Conservation (phyloP, 495 filamentous ascomycete species). For the Entonaema liquescens region DNA sequence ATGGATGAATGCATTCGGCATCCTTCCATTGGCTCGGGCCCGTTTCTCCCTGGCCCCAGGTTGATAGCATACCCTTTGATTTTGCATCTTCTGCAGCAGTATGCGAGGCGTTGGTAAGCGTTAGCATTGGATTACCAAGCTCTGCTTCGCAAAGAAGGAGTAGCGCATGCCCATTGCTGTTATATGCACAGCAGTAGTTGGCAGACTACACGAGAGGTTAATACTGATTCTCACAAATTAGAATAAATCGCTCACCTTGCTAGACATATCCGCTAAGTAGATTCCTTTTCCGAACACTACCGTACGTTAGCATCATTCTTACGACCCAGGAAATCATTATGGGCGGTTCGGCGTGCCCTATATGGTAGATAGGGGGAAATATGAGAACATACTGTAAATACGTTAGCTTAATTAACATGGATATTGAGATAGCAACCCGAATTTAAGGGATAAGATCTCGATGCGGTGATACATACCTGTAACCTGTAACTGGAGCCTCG, state of each 20-base stretch:
- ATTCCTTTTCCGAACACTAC: conserved; percentile 83
- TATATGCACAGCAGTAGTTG: conserved; percentile 70
- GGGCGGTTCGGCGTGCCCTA: neutral
- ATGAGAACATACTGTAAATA: conserved; percentile 20
- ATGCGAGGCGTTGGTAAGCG: conserved; percentile 61
- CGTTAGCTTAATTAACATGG: conserved; percentile 8
- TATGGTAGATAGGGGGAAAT: neutral
- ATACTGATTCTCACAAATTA: conserved; percentile 6
- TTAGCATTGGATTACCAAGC: conserved; percentile 74
- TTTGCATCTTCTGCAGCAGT: conserved; percentile 70
- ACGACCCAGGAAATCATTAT: neutral
- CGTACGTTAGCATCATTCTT: conserved; percentile 5
- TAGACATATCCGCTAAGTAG: conserved; percentile 84
- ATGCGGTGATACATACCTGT: conserved; percentile 55
- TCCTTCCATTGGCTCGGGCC: conserved; percentile 79
- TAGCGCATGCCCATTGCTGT: conserved; percentile 60
- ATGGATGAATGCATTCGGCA: conserved; percentile 67
- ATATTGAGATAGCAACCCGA: neutral
- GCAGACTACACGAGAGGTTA: conserved; percentile 66
- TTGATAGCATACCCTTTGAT: conserved; percentile 66
- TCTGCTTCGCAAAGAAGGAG: conserved; percentile 82
- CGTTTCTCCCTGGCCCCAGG: conserved; percentile 67
- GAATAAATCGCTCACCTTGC: conserved; percentile 46
- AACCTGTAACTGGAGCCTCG: conserved; percentile 79
- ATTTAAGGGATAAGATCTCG: neutral